Base-by-base conservation (phyloP, 1,139 yeast species). In the Wickerhamomyces sp. region DNA sequence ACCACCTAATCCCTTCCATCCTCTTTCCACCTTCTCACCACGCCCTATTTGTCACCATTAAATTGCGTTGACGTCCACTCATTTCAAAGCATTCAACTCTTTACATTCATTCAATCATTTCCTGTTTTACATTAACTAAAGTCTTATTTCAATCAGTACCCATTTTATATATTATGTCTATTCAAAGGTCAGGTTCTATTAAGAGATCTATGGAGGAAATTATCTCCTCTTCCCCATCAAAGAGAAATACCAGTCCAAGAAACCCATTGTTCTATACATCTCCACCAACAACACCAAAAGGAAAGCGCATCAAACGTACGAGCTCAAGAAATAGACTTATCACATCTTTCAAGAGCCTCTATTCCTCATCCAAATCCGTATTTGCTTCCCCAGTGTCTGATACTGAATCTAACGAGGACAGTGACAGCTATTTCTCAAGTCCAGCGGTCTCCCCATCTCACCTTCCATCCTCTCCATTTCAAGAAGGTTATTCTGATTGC, bases 1-100 rank as follows among this genome's bases (percentile, higher is more conserved):
- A n/a, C n/a, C n/a, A n/a, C n/a, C n/a, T n/a, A n/a, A n/a, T n/a
- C n/a, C n/a, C n/a, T n/a, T n/a, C n/a, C n/a, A n/a, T n/a, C n/a
- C n/a, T n/a, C n/a, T n/a, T n/a, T n/a, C n/a, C n/a, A n/a, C n/a
- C n/a, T n/a, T n/a, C n/a, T n/a, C 21, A 19, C 21, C 21, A 19
- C 21, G 7, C 21, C n/a, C n/a, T 19, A 19, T 19, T 34, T 49
- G 55, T 49, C 55, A 35, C 55, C 55, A 51, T 51, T 51, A 31
- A 45, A 13, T 51, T 51, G 55, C 40, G 55, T 44, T 48, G 55
- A 49, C 55, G 54, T 51, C 55, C 55, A 46, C 28, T 51, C 55
- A 26, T 51, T 50, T 38, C 16, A 16, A 26, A 14, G n/a, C 16
- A 16, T n/a, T n/a, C n/a, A n/a, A n/a, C n/a, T n/a, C n/a, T n/a